Percentiles rank a stretch among this genome's conserved stretches.
These are phyloP conservation scores for Cystofilobasidium macerans DNA, from an alignment of 768 basidiomycete genomes.

Conservation along the genomic window DNA sequence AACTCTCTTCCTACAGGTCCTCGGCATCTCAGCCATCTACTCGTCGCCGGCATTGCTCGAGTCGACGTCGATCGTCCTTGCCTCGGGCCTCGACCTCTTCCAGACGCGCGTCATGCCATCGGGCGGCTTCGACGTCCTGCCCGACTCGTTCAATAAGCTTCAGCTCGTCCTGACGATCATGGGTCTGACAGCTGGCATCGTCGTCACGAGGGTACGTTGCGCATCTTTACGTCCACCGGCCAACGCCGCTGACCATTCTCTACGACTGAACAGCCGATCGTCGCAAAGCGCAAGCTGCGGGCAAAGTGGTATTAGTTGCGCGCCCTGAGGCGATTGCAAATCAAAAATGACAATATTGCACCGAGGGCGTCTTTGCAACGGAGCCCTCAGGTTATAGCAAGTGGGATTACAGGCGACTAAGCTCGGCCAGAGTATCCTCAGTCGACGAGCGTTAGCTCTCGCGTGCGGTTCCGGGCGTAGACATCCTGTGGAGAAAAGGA, in stretches of 20 bases:
- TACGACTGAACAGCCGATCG: slow-evolving; percentile 56
- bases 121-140: slow-evolving; percentile 82
- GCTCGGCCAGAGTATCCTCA: slow-evolving; percentile 16
- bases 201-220: slow-evolving; percentile 45
- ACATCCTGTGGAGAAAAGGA: slow-evolving; percentile 44
- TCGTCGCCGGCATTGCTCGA: slow-evolving; percentile 78
- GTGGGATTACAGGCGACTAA: background rate
- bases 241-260: background rate
- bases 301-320: slow-evolving; percentile 35
- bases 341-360: no score
- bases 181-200: slow-evolving; percentile 61
- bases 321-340: no score
- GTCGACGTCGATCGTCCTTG: slow-evolving; percentile 79
- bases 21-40: slow-evolving; percentile 55
- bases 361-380: no score
- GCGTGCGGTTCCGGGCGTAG: slow-evolving; percentile 69
- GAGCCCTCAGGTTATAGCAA: no score
- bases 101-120: slow-evolving; percentile 73
- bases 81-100: slow-evolving; percentile 82
- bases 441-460: slow-evolving; percentile 39
- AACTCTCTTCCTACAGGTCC: slow-evolving; percentile 46
- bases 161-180: slow-evolving; percentile 75
- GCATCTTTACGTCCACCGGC: background rate
- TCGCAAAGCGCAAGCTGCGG: slow-evolving; percentile 38
- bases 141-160: slow-evolving; percentile 81